A percentile compares a stretch with the other conserved stretches of the same genome.
Evolutionary conservation across 306 rosid genomes (phyloP).

Genomic region (Trifolium repens): DNA sequence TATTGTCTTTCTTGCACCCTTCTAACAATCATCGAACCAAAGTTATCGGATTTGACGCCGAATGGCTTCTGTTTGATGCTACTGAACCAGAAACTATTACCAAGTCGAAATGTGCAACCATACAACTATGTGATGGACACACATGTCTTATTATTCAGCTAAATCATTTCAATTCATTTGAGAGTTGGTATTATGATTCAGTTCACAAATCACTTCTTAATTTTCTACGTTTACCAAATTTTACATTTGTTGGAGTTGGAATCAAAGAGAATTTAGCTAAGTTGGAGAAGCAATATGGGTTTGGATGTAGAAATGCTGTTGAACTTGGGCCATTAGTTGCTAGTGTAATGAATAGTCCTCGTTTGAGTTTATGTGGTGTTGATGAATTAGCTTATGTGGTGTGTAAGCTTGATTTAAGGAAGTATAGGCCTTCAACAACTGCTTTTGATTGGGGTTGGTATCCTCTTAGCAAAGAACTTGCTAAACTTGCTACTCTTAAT

Average conservation of each 20-base stretch:
- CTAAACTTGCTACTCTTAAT: background rate
- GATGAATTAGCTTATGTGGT: background rate
- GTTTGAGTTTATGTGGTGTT: background rate
- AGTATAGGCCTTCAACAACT: background rate
- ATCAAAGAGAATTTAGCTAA: slow-evolving; percentile 1
- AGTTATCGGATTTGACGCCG: background rate
- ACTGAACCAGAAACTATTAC: background rate
- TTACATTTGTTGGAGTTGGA: slow-evolving; percentile 27
- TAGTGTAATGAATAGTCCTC: background rate
- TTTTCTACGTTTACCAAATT: background rate
- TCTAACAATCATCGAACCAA: background rate
- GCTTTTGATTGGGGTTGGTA: background rate
- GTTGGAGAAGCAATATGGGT: slow-evolving; percentile 16
- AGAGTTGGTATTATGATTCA: too few relatives aligned
- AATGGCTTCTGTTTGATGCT: background rate
- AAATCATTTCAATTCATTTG: background rate
- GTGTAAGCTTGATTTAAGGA: background rate
- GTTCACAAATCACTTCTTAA: too few relatives aligned
- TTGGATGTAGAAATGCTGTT: slow-evolving; percentile 3
- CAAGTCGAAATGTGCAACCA: background rate
- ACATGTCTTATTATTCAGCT: slow-evolving; percentile 10
- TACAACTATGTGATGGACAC: slow-evolving; percentile 16
- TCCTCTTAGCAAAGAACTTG: background rate
- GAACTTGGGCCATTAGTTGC: background rate
- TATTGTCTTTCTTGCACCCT: background rate